Evolutionary conservation across 306 rosid species (phyloP), one percentile per base, ranked within the genome.

Genomic region (Arachis stenosperma): DNA sequence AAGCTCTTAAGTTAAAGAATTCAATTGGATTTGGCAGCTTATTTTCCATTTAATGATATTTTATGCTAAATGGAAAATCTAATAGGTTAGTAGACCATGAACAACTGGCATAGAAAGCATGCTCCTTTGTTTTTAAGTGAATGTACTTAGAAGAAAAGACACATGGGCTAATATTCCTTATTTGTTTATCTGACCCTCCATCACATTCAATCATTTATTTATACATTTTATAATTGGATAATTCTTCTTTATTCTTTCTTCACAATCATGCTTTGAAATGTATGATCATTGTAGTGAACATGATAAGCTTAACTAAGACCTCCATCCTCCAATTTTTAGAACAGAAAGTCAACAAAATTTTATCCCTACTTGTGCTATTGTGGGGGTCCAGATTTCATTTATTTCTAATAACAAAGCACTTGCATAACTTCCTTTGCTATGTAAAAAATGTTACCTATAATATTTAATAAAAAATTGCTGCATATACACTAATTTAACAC

Each of bases 31-130:
- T 40, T 6, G 74, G 69, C 61, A 41, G 70, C 74, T 56, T 56
- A 64, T 13, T 50, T 70, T 7, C 11, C 52, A 58, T 60, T 65
- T 58, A 61, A 29, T 30, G 29, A 65, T 33, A 51, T 58, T 59
- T 50, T 9, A 37, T 3, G 63, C 6, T 70, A 51, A 42, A 58
- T 27, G 37, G 51, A 69, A 56, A 59, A 66, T n/a, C 11, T 6
- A 17, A 44, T 71, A 65, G 71, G 71, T 15, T 1, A 50, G 71
- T 76, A 75, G 71, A 75, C 61, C 74, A 65, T 71, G 81, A 76
- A 42, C 14, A 76, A 42, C 14, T 81, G 61, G 65, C 78, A 65
- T 65, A 7, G 43, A 29, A 59, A 65, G 7, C 41, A 48, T 52
- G 69, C 37, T 37, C 36, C 5, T 8, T 3, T 52, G 0, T 75